phyloP scores from a whole-genome alignment of 331 rosid species.

The Rhamnella rubrinervis region DNA sequence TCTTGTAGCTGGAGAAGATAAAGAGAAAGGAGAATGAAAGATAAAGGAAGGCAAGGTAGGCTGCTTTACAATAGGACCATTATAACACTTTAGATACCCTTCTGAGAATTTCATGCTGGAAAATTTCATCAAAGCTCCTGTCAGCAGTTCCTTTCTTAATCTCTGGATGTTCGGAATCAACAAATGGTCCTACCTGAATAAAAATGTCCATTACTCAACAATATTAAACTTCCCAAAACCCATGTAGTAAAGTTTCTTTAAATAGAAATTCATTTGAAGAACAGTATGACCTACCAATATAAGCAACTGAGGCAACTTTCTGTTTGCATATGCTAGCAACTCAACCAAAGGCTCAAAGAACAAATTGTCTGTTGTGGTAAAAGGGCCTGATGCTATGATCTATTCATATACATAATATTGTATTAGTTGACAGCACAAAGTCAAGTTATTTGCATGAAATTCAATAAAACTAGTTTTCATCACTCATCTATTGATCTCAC shows the following conservation, averaged over 20 bases:
- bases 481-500: too few species aligned
- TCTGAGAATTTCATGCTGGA: constrained; percentile 58
- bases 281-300: constrained; percentile 54
- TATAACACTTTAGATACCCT: constrained; percentile 50
- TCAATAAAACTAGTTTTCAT: not conserved
- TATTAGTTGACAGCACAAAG: not conserved
- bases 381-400: constrained; percentile 95
- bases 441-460: not conserved
- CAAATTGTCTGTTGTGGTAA: constrained; percentile 85
- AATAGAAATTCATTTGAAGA: constrained; percentile 20
- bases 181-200: constrained; percentile 85
- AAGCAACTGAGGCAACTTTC: constrained; percentile 72
- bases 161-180: constrained; percentile 90
- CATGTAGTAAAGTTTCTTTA: constrained; percentile 12
- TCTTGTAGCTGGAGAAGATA: constrained; percentile 64
- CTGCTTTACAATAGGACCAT: constrained; percentile 3
- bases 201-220: constrained; percentile 27
- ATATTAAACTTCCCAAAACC: constrained; percentile 13
- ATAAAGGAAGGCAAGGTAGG: not conserved
- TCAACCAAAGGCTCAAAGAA: constrained; percentile 83
- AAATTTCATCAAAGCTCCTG: constrained; percentile 76
- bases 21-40: constrained; percentile 12
- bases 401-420: constrained; percentile 34
- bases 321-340: constrained; percentile 80
- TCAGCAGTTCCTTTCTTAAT: constrained; percentile 72